Evolutionary conservation across 768 basidiomycete species (phyloP).

Genomic region (Leucogyrophana mollusca): DNA sequence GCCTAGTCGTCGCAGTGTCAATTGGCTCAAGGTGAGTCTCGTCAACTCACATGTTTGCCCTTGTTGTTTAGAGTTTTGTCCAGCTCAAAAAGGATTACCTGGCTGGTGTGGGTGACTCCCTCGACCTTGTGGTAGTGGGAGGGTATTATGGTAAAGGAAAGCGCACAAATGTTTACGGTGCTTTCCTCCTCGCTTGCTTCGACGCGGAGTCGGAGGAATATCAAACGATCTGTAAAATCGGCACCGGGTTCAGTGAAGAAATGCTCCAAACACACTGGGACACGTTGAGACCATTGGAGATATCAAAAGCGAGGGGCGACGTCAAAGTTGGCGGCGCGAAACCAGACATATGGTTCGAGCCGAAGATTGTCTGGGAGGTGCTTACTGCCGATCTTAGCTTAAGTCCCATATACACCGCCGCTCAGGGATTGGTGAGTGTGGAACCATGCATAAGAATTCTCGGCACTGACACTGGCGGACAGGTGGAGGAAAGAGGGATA

Average conservation of each 20-base stretch:
- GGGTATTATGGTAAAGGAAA: constrained; percentile 98
- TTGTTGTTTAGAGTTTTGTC: constrained; percentile 4
- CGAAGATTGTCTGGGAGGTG: constrained; percentile 97
- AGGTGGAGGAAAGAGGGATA: constrained; percentile 90
- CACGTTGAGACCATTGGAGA: constrained; percentile 77
- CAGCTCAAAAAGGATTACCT: constrained; percentile 99
- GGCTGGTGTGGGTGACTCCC: constrained; percentile 93
- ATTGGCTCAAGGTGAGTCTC: constrained; percentile 88
- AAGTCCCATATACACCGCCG: constrained; percentile 96
- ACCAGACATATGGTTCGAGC: constrained; percentile 98
- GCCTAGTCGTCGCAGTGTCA: constrained; percentile 91
- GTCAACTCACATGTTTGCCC: not conserved
- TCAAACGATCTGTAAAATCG: constrained; percentile 99
- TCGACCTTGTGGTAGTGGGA: constrained; percentile 97
- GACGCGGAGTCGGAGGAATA: constrained; percentile 92
- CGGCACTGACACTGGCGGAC: not conserved
- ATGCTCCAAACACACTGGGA: constrained; percentile 77
- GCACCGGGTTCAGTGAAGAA: constrained; percentile 97
- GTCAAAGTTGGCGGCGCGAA: constrained; percentile 91
- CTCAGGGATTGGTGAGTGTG: constrained; percentile 75
- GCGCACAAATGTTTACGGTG: constrained; percentile 95
- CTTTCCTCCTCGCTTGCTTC: constrained; percentile 96
- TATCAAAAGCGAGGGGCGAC: constrained; percentile 69
- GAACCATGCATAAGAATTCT: constrained; percentile 1
- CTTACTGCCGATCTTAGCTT: constrained; percentile 94